phyloP scores from a whole-genome alignment of 2,329 filamentous ascomycete genomes.

The Colletotrichum cereale region DNA sequence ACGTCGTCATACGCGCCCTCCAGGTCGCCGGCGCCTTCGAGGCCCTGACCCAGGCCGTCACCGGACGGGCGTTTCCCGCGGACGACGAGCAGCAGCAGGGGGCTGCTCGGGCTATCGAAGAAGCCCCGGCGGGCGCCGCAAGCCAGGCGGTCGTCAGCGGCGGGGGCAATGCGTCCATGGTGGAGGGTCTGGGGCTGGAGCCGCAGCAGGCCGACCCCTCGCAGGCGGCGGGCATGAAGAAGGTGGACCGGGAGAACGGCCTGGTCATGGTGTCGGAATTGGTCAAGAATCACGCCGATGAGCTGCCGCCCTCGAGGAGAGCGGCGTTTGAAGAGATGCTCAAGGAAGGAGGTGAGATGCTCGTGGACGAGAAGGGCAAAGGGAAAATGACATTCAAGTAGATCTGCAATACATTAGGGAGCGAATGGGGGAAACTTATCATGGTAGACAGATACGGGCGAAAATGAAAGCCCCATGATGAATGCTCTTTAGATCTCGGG shows the following conservation, averaged over 20 bases:
- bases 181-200: constrained; percentile 56
- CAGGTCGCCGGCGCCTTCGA: constrained; percentile 55
- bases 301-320: constrained; percentile 55
- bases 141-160: constrained; percentile 1
- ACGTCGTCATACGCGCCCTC: constrained; percentile 58
- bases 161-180: constrained; percentile 40
- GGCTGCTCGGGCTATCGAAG: neutral
- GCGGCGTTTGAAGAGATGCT: constrained; percentile 62
- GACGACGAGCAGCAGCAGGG: constrained; percentile 8
- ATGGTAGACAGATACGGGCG: no score
- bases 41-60: constrained; percentile 62
- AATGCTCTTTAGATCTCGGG: neutral
- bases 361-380: constrained; percentile 48
- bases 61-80: constrained; percentile 53
- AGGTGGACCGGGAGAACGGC: constrained; percentile 71
- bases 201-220: constrained; percentile 61
- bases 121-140: neutral
- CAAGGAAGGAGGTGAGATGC: constrained; percentile 61
- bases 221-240: constrained; percentile 59
- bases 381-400: neutral
- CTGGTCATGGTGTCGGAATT: constrained; percentile 70
- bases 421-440: neutral
- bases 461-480: neutral
- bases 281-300: constrained; percentile 57
- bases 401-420: neutral